These are phyloP conservation scores for Castanopsis chinensis DNA, from an alignment of 306 rosid genomes.

Conservation along the genomic window DNA sequence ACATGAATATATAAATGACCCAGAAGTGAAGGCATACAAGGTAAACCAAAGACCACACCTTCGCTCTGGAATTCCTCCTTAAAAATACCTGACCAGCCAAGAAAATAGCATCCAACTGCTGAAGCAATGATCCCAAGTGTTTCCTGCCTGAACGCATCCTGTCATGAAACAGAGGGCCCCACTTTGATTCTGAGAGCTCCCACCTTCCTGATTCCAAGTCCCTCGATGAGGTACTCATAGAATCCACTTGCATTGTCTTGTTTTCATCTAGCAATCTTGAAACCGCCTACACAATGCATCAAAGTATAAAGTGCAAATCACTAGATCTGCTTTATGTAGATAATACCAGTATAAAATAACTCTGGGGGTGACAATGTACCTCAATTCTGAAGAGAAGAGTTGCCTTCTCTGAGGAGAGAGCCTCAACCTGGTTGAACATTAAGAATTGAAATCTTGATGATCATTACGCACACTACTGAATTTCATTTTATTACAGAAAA, in stretches of 20 bases:
- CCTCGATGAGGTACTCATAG: constrained; percentile 39
- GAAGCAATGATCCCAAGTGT: constrained; percentile 73
- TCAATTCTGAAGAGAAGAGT: constrained; percentile 79
- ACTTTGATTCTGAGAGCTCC: constrained; percentile 60
- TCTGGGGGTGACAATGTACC: constrained; percentile 41
- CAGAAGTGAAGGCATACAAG: constrained; percentile 86
- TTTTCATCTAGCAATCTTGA: constrained; percentile 79
- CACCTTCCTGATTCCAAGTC: constrained; percentile 77
- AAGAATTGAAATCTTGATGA: neutral
- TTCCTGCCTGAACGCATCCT: constrained; percentile 68
- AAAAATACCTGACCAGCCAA: constrained; percentile 67
- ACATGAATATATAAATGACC: constrained; percentile 81
- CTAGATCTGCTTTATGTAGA: neutral
- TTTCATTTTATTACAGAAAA: neutral
- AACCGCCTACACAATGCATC: constrained; percentile 50
- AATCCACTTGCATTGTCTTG: constrained; percentile 34
- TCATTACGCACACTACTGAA: neutral
- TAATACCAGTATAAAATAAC: constrained; percentile 9
- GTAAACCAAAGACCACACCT: constrained; percentile 76
- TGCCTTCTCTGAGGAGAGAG: constrained; percentile 94
- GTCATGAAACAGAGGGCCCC: constrained; percentile 67
- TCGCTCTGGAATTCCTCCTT: constrained; percentile 72
- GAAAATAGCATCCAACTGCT: constrained; percentile 75
- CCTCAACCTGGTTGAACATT: constrained; percentile 71
- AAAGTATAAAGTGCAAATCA: constrained; percentile 9